Base-by-base conservation (phyloP, 306 rosid genomes). In the Citrullus mucosospermus region DNA sequence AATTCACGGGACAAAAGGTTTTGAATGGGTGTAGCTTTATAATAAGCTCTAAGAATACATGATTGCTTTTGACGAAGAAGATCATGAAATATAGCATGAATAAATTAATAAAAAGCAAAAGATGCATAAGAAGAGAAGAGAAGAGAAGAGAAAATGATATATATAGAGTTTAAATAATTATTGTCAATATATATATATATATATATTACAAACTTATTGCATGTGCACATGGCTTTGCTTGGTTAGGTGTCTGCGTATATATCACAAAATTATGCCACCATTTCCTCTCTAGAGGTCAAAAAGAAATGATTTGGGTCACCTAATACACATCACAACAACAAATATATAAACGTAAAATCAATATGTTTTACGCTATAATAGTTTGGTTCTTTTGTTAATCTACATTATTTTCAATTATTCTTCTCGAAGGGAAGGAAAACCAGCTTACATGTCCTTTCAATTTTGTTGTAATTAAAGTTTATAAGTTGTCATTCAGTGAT, bases 261-360 rank as follows among this genome's bases (percentile, higher is more conserved):
- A 68, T 41, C 32, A 2, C 54, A 41, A 68, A 68, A 41, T 68
- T 9, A 41, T 68, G 74, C 53, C 53, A 67, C 74, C 74, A 67
- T 39, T 25, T 7, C 20, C 41, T 41, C 56, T 28, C 57, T 22
- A 44, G 5, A 71, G n/a, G 58, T 46, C 57, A 48, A 46, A 46
- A 46, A 25, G n/a, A 71, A 71, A 46, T 71, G 76, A 71, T 71
- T 71, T 71, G 41, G 58, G 36, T 71, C 36, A 69, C 75, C 55
- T 43, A 69, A 69, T 43, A 43, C 75, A 67, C 53, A 67, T 67
- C 74, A 67, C 39, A 22, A 25, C 51, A 67, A 16, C 44, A 66
- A 16, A 61, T 15, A 62, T 16, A 16, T 32, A 32, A 22, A 59
- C 17, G 0, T 32, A 32, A 65, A 38, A 38, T 17, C 50, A 17